Percentiles rank a stretch among this genome's conserved stretches.
These are phyloP conservation scores for Pholiota conissans DNA, from an alignment of 768 basidiomycete genomes.

Conservation along the genomic window DNA sequence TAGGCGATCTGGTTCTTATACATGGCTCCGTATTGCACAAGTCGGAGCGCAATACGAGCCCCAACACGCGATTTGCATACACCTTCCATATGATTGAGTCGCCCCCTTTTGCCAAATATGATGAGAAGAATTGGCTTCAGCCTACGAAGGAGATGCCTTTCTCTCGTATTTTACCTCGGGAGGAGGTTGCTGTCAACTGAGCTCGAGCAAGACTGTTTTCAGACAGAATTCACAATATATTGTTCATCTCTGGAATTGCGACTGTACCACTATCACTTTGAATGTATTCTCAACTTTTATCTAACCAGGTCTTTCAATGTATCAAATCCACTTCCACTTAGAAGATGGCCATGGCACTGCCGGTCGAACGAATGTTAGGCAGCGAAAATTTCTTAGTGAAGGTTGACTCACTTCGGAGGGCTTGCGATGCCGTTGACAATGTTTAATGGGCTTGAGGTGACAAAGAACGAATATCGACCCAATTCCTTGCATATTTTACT, in stretches of 20 bases:
- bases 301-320: not conserved
- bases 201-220: not conserved
- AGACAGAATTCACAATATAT: not conserved
- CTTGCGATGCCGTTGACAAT: constrained; percentile 27
- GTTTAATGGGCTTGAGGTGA: constrained; percentile 25
- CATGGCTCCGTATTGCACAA: constrained; percentile 94
- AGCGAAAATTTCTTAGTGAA: not conserved
- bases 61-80: constrained; percentile 85
- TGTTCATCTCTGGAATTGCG: not conserved
- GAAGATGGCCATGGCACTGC: constrained; percentile 16
- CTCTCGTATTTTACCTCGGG: constrained; percentile 46
- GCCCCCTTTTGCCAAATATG: constrained; percentile 68
- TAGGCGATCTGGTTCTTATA: constrained; percentile 90
- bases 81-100: constrained; percentile 96
- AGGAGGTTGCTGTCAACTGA: constrained; percentile 16
- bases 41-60: constrained; percentile 81
- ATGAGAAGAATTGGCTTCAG: constrained; percentile 95
- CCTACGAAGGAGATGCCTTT: constrained; percentile 86
- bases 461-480: constrained; percentile 24
- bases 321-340: not conserved
- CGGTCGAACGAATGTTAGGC: not conserved
- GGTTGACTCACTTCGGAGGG: constrained; percentile 22
- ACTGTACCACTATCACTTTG: not conserved
- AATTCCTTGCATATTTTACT: constrained; percentile 21
- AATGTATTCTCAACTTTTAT: not conserved